These are phyloP conservation scores for Coccinonectria pachysandricola DNA, from an alignment of 2,329 filamentous ascomycete genomes.

Conservation along the genomic window DNA sequence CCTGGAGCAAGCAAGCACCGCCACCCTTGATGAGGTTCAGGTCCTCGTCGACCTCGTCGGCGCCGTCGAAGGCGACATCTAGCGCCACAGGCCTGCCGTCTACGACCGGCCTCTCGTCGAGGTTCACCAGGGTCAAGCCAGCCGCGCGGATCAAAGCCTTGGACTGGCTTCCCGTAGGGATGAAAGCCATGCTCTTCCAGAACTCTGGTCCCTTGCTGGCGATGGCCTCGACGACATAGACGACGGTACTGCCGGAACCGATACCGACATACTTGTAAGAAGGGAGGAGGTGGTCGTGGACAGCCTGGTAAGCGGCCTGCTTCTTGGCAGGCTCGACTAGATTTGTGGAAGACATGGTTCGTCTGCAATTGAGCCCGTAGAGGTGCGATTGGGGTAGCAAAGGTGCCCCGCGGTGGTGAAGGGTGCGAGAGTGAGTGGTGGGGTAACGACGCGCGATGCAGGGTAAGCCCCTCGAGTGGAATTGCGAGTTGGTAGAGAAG, in stretches of 20 bases:
- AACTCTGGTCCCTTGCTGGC: conserved; percentile 44
- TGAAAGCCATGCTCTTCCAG: conserved; percentile 63
- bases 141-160: conserved; percentile 75
- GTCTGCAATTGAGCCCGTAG: too few species aligned
- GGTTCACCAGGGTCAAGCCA: conserved; percentile 65
- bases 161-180: conserved; percentile 87
- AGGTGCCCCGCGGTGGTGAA: too few species aligned
- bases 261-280: conserved; percentile 61
- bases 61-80: conserved; percentile 91
- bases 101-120: conserved; percentile 57
- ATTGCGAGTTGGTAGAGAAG: too few species aligned
- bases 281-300: conserved; percentile 59
- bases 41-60: conserved; percentile 90
- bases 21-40: conserved; percentile 97
- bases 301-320: conserved; percentile 62
- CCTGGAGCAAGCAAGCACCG: conserved; percentile 93
- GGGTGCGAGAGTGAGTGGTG: too few species aligned
- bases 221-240: conserved; percentile 80
- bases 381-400: too few species aligned
- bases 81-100: conserved; percentile 40
- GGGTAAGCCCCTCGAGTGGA: too few species aligned
- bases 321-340: conserved; percentile 65
- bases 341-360: conserved; percentile 26
- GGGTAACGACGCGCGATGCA: too few species aligned
- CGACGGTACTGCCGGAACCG: conserved; percentile 70